phyloP scores from a whole-genome alignment of 345 rosid genomes.

The Balakata baccata region DNA sequence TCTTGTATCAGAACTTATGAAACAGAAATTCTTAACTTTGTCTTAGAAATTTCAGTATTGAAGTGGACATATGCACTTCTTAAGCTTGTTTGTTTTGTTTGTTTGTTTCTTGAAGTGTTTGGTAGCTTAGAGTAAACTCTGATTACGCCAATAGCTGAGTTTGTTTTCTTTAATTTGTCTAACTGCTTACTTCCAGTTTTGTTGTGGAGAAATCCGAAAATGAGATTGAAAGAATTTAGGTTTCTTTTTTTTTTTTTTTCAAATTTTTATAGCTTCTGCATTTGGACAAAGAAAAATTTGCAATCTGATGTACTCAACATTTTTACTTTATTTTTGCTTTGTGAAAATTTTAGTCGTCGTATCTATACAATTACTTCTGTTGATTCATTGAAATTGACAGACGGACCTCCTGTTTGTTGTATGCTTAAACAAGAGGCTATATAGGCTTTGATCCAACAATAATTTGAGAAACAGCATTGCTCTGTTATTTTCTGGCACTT shows the following conservation, averaged over 20 bases:
- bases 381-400: background rate
- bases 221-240: background rate
- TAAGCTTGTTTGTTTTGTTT: constrained; percentile 13
- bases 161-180: constrained; percentile 19
- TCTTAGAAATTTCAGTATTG: background rate
- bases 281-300: background rate
- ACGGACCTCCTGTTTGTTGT: background rate
- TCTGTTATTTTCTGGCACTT: background rate
- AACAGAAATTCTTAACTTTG: background rate
- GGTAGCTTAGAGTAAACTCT: constrained; percentile 13
- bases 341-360: background rate
- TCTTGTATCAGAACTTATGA: background rate
- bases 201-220: constrained; percentile 33
- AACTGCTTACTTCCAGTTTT: constrained; percentile 10
- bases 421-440: background rate
- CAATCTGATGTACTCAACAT: background rate
- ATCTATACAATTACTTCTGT: background rate
- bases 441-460: background rate
- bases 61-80: background rate
- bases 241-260: background rate
- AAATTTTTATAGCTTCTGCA: background rate
- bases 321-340: background rate
- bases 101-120: constrained; percentile 22
- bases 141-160: constrained; percentile 13
- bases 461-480: background rate